Conservation (phyloP, 257 asterid species). For the Asclepias syriaca region DNA sequence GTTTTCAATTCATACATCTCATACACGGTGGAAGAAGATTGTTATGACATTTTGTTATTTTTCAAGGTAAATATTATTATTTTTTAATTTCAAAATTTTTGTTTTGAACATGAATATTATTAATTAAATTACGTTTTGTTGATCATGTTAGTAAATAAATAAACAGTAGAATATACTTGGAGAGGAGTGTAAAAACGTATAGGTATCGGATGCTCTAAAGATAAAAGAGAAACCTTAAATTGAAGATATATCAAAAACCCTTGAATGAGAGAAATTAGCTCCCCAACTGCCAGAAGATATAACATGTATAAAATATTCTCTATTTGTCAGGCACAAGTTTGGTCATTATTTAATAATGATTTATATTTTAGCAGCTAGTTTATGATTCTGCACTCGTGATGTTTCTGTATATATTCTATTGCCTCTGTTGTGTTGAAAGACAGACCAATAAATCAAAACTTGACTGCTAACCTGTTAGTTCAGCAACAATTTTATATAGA, state of each 20-base stretch:
- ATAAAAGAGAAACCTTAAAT: neutral
- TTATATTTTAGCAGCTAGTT: neutral
- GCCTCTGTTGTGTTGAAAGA: neutral
- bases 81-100: too few species aligned
- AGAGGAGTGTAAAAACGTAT: conserved; percentile 7
- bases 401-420: neutral
- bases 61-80: too few species aligned
- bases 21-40: conserved; percentile 8
- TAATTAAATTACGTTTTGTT: too few species aligned
- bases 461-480: neutral
- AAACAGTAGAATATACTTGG: neutral
- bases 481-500: neutral
- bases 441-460: neutral
- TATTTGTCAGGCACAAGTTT: conserved; percentile 12
- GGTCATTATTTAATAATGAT: conserved; percentile 1
- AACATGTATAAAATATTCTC: neutral
- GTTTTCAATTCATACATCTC: conserved; percentile 20
- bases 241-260: conserved; percentile 11
- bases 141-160: too few species aligned
- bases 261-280: conserved; percentile 15
- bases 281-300: conserved; percentile 13
- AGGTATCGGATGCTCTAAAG: conserved; percentile 16
- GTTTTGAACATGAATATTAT: too few species aligned
- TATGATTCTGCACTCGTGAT: neutral
- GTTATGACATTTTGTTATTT: neutral